Evolutionary conservation across 129 eudicot species (phyloP).

Genomic region (Cynara cardunculus): DNA sequence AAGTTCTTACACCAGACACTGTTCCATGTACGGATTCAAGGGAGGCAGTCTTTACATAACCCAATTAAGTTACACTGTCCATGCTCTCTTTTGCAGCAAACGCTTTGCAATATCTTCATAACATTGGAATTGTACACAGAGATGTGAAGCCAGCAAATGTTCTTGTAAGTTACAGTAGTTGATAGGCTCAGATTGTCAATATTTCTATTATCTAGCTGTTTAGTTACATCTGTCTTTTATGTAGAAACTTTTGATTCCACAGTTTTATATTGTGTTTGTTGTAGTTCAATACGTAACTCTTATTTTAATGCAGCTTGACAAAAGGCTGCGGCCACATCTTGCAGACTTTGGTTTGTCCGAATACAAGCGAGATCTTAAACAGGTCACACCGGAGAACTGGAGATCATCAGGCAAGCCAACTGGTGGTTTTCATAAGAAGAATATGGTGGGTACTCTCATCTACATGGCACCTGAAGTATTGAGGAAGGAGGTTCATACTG

Average conservation of each 20-base stretch:
- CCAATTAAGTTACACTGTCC: neutral
- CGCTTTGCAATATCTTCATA: constrained; percentile 85
- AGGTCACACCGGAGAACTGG: constrained; percentile 66
- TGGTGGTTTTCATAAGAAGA: constrained; percentile 93
- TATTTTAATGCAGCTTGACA: constrained; percentile 63
- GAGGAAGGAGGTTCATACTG: constrained; percentile 77
- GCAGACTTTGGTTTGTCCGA: constrained; percentile 98
- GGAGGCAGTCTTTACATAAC: neutral
- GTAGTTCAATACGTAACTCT: constrained; percentile 2
- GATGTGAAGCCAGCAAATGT: constrained; percentile 98
- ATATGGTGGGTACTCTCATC: constrained; percentile 98
- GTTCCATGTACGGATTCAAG: neutral
- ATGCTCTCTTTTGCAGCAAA: constrained; percentile 59
- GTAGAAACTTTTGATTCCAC: neutral
- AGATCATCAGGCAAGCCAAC: constrained; percentile 96
- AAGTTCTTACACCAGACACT: neutral
- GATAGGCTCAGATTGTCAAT: neutral
- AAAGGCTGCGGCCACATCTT: constrained; percentile 62
- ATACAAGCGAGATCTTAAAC: constrained; percentile 71
- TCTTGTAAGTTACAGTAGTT: constrained; percentile 56
- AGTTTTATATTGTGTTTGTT: neutral
- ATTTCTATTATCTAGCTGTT: neutral
- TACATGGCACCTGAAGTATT: constrained; percentile 98
- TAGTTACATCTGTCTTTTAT: neutral
- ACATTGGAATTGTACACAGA: constrained; percentile 86